Base-by-base conservation (phyloP, 176 grass and related monocot species). In the Rhynchospora tenuis region DNA sequence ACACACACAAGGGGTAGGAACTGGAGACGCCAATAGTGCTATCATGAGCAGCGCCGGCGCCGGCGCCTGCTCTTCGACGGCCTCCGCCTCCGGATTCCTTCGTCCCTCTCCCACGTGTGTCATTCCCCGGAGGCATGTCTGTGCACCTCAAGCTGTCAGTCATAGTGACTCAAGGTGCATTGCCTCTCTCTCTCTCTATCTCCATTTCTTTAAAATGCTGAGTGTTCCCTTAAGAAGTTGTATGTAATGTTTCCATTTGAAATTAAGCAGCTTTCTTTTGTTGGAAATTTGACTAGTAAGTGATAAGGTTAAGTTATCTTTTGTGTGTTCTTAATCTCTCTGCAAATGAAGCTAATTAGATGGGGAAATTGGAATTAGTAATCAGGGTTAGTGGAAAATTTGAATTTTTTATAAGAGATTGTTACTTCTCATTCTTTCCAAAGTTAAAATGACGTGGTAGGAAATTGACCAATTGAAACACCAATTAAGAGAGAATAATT, bases 121-220 rank as follows among this genome's bases (percentile, higher is more conserved):
- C 22, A 23, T 19, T 24, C 61, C 58, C 60, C 43, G 80, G 43
- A 48, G 44, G 5, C n/a, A 26, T 16, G 62, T 82, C 42, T 67
- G 60, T 43, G 61, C 13, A 17, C 42, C 60, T 48, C 44, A 60
- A 26, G 42, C 80, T 64, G n/a, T 11, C 22, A 14, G 9, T 64
- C 22, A 64, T 17, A 82, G 52, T 14, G 80, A 82, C 3, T 82
- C 80, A 27, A 82, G 80, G 80, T 82, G 80, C 44, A 67, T 82
- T 29, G 43, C 43, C 60, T 27, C 24, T 27, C 28, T 22, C 78
- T 81, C 59, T 47, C 38, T 63, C 58, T n/a, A 13, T 69, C 19
- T 81, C 38, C 5, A 12, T 81, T 7, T 63, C 15, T 11, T 9
- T 19, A 48, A 13, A 73, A 73, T 73, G 38, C 66, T 70, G 66